Conservation (phyloP, 1,139 yeast genomes). For the Pichia sp. region DNA sequence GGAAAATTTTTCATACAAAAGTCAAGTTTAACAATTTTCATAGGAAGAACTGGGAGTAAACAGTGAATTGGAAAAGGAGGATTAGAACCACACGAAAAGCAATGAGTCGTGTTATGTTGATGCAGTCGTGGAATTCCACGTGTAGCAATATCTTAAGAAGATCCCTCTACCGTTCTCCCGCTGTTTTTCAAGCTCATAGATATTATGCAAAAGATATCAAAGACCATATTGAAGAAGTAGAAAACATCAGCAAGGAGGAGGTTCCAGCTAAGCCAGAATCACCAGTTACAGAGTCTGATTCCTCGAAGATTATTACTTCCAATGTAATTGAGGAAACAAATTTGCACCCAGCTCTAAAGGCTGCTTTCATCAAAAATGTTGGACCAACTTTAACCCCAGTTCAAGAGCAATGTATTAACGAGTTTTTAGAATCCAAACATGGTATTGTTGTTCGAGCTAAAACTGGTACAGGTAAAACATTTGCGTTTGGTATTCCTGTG, state of each 20-base stretch:
- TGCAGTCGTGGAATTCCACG: background rate
- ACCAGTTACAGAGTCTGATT: background rate
- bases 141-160: background rate
- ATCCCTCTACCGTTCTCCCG: background rate
- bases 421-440: slow-evolving; percentile 47
- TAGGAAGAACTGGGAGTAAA: background rate
- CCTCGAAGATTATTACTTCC: slow-evolving; percentile 16
- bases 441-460: slow-evolving; percentile 86
- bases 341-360: slow-evolving; percentile 25
- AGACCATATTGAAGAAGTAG: slow-evolving; percentile 1
- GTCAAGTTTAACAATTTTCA: background rate
- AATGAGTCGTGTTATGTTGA: background rate
- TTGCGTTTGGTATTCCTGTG: slow-evolving; percentile 80
- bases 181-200: background rate
- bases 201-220: slow-evolving; percentile 6
- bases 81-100: background rate
- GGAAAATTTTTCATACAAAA: slow-evolving; percentile 1
- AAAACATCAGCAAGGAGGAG: background rate
- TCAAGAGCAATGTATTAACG: slow-evolving; percentile 68
- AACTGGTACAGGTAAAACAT: slow-evolving; percentile 94
- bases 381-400: slow-evolving; percentile 60
- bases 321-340: slow-evolving; percentile 25
- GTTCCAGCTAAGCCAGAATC: background rate
- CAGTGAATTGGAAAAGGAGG: background rate
- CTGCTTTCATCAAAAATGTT: slow-evolving; percentile 24